Base-by-base conservation (phyloP, 768 basidiomycete species). In the Amanita subjunquillea region DNA sequence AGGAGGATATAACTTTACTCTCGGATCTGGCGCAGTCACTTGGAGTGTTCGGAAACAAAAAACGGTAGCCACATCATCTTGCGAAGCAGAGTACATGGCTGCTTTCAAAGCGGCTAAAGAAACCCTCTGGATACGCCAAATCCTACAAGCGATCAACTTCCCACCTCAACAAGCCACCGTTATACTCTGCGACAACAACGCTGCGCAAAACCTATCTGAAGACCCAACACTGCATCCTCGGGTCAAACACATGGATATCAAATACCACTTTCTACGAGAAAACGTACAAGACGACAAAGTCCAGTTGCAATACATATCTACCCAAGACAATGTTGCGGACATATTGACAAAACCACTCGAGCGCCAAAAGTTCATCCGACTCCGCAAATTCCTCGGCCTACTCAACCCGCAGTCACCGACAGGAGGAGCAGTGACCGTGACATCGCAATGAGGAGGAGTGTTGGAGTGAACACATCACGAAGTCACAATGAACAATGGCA, bases 181-280 rank as follows among this genome's bases (percentile, higher is more conserved):
- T 0, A n/a, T n/a, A n/a, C n/a, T n/a, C n/a, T n/a, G n/a, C n/a
- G n/a, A n/a, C n/a, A n/a, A n/a, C n/a, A n/a, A 60, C 61, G 29
- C 56, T 40, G 63, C 72, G 0, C 71, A 70, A 20, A 56, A 50
- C 2, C 59, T 75, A 3, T 54, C 68, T 0, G 54, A 63, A 4
- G 69, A 76, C 48, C 62, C 71, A 0, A 41, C 57, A 1, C 62
- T 63, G 50, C 73, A 77, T 51, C 46, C 59, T 2, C 57, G 67
- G 12, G 63, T 65, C 7, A 76, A 73, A 56, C 76, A 76, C 59
- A 70, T 77, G 52, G 68, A 73, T 27, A 64, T 73, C 13, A 54
- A 61, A 3, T 65, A 69, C 53, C 71, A 76, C 54, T 71, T 63
- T 49, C 53, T 74, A 15, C 61, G 67, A 1, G 64, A 76, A 53